Evolutionary conservation across 2,329 filamentous ascomycete species (phyloP).

Genomic region (Cadophora luteo-olivacea): DNA sequence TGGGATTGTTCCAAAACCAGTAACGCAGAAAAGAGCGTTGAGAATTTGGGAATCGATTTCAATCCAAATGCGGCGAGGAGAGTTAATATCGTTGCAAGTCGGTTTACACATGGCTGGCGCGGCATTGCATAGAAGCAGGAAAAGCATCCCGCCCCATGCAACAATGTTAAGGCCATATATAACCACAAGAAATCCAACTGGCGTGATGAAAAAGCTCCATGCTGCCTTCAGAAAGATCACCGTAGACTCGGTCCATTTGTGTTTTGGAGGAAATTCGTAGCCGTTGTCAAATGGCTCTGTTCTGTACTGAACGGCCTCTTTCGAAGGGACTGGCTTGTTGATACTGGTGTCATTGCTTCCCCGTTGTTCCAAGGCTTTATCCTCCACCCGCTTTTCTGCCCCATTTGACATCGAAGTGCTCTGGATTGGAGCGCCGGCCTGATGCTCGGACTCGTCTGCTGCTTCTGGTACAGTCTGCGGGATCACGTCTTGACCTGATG

Average conservation of each 20-base stretch:
- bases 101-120: conserved; percentile 76
- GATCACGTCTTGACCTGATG: conserved; percentile 25
- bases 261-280: conserved; percentile 69
- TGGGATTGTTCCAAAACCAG: conserved; percentile 81
- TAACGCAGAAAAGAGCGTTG: conserved; percentile 86
- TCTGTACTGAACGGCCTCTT: conserved; percentile 37
- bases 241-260: conserved; percentile 64
- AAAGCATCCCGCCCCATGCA: conserved; percentile 91
- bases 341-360: conserved; percentile 37
- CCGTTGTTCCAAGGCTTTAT: conserved; percentile 26
- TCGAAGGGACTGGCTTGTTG: conserved; percentile 27
- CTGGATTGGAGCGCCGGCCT: conserved; percentile 2
- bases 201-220: conserved; percentile 76
- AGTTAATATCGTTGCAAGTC: conserved; percentile 74
- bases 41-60: conserved; percentile 85
- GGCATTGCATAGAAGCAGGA: conserved; percentile 80
- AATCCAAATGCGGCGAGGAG: conserved; percentile 82
- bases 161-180: conserved; percentile 84
- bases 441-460: conserved; percentile 31
- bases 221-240: conserved; percentile 65
- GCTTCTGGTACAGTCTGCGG: conserved; percentile 36
- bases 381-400: conserved; percentile 21
- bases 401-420: conserved; percentile 23
- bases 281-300: conserved; percentile 61
- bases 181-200: conserved; percentile 76